These are phyloP conservation scores for Boletus coccyginus DNA, from an alignment of 768 basidiomycete species.

Conservation along the genomic window DNA sequence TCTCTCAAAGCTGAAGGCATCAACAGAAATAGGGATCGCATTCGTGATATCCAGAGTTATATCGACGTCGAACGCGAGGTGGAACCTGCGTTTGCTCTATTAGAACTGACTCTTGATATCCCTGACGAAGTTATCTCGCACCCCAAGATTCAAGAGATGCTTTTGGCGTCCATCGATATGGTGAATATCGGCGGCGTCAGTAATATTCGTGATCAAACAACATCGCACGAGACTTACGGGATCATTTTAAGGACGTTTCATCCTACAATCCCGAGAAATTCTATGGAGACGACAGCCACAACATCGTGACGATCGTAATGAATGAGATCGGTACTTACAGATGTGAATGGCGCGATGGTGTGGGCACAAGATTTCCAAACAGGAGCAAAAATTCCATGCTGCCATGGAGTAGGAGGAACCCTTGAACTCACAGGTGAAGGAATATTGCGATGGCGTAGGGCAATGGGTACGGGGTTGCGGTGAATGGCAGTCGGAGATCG, in stretches of 20 bases:
- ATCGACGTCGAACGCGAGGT: slow-evolving; percentile 44
- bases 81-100: slow-evolving; percentile 38
- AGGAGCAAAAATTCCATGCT: not conserved
- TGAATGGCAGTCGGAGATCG: too few species aligned
- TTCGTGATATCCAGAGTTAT: slow-evolving; percentile 40
- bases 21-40: slow-evolving; percentile 32
- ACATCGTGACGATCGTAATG: slow-evolving; percentile 52
- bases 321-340: slow-evolving; percentile 29
- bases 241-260: slow-evolving; percentile 21
- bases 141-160: slow-evolving; percentile 34
- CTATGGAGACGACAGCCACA: slow-evolving; percentile 28
- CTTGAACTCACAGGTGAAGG: slow-evolving; percentile 39
- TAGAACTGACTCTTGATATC: slow-evolving; percentile 34
- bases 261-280: slow-evolving; percentile 35
- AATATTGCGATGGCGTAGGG: slow-evolving; percentile 46
- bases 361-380: slow-evolving; percentile 7
- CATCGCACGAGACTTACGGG: too few species aligned
- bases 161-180: slow-evolving; percentile 30
- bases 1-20: slow-evolving; percentile 35
- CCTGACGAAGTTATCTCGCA: slow-evolving; percentile 41
- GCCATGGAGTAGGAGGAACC: slow-evolving; percentile 34
- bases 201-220: not conserved
- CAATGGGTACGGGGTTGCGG: slow-evolving; percentile 54
- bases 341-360: slow-evolving; percentile 13
- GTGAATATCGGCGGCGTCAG: slow-evolving; percentile 35